Base-by-base conservation (phyloP, 2,329 filamentous ascomycete species). In the Xylaria sp. region DNA sequence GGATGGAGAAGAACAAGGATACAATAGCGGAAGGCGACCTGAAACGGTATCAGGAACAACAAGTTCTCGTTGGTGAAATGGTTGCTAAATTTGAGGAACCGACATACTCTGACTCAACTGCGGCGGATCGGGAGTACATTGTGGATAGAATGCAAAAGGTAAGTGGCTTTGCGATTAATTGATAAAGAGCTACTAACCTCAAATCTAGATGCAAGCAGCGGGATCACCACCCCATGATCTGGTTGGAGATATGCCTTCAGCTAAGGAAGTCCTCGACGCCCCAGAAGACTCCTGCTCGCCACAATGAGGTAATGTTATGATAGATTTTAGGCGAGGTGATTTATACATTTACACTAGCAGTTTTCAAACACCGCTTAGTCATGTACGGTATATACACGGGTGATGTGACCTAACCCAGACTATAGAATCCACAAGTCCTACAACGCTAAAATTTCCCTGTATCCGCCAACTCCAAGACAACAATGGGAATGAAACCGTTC, bases 71-170 rank as follows among this genome's bases (percentile, higher is more conserved):
- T 1, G 85, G 84, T 65, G 93, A 98, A 80, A 98, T 99, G 79
- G 93, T 97, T 64, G 85, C 82, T 73, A 93, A 93, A 78, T 99
- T 99, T 77, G 94, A 99, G 80, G 88, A 92, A 79, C 85, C 87
- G 63, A 88, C 86, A 0, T 99, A 97, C 79, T 88, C 88, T 55
- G 96, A 99, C 82, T 88, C 91, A 13, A 95, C 97, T 78, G 82
- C 91, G 16, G 86, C 88, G 54, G 93, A 97, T 81, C 86, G 94
- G 70, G 93, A 97, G 78, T 98, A 94, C 80, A 96, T 99, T 75
- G 95, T 98, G 72, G 94, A 98, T 77, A 91, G 91, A 79, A 99
- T 99, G 96, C 95, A 98, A 81, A 95, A 95, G 90, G 95, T 97
- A 81, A 79, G 86, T 13, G 12, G 25, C 18, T 25, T 8, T 27